phyloP scores from a whole-genome alignment of 2,329 filamentous ascomycete genomes.

The Cordyceps javanica region DNA sequence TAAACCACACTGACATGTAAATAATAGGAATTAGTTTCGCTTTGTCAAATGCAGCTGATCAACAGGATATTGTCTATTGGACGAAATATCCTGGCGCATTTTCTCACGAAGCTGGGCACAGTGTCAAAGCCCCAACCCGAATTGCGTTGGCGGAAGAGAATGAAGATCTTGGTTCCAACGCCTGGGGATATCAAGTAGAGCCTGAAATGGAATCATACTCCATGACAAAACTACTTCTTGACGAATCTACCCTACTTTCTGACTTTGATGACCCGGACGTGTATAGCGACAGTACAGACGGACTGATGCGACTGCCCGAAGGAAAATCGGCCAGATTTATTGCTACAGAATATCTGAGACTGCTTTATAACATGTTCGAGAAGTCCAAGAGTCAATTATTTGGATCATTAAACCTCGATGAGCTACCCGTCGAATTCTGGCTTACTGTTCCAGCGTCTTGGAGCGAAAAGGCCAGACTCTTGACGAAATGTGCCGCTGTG shows the following conservation, averaged over 20 bases:
- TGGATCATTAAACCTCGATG: background rate
- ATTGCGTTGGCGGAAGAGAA: slow-evolving; percentile 16
- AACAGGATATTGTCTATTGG: slow-evolving; percentile 16
- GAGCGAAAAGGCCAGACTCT: slow-evolving; percentile 12
- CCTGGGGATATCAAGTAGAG: slow-evolving; percentile 3
- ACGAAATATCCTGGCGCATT: slow-evolving; percentile 16
- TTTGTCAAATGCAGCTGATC: slow-evolving; percentile 14
- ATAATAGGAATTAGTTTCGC: slow-evolving; percentile 15
- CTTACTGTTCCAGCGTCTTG: slow-evolving; percentile 15
- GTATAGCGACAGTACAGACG: background rate
- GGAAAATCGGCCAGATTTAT: background rate
- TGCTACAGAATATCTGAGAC: background rate
- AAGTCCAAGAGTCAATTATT: slow-evolving; percentile 3
- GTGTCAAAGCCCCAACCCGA: slow-evolving; percentile 16
- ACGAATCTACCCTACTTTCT: background rate
- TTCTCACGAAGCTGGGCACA: slow-evolving; percentile 14
- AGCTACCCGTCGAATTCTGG: slow-evolving; percentile 13
- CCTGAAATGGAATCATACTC: background rate
- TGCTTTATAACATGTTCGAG: background rate
- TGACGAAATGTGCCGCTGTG: slow-evolving; percentile 11
- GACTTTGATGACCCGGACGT: background rate
- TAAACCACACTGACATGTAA: background rate
- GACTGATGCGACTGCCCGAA: background rate
- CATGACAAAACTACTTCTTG: background rate
- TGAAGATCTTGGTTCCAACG: background rate